phyloP scores from a whole-genome alignment of 2,329 filamentous ascomycete genomes.

The Arthrobotrys sphaeroides region DNA sequence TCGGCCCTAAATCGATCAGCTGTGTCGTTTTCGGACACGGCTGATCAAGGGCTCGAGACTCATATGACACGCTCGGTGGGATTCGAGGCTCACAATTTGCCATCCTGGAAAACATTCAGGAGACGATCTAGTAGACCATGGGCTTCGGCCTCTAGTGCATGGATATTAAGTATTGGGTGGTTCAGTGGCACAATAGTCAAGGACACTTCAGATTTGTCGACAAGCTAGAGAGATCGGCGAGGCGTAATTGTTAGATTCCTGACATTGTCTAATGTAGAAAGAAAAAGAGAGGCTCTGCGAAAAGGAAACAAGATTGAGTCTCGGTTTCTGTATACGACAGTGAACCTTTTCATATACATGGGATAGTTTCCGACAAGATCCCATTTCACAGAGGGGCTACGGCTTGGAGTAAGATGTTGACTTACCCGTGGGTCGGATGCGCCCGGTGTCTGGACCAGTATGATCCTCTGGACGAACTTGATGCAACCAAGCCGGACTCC shows the following conservation, averaged over 20 bases:
- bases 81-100: slow-evolving; percentile 60
- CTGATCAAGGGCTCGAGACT: not conserved
- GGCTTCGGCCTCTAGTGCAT: slow-evolving; percentile 89
- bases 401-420: slow-evolving; percentile 55
- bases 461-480: slow-evolving; percentile 94
- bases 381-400: slow-evolving; percentile 44
- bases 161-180: slow-evolving; percentile 80
- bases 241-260: slow-evolving; percentile 40
- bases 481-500: slow-evolving; percentile 91
- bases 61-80: slow-evolving; percentile 29
- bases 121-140: slow-evolving; percentile 90
- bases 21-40: not conserved
- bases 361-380: slow-evolving; percentile 6
- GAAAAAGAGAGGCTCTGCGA: not conserved
- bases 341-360: slow-evolving; percentile 24
- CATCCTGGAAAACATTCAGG: slow-evolving; percentile 83
- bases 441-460: slow-evolving; percentile 89
- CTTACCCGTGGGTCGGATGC: slow-evolving; percentile 82
- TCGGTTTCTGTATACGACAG: slow-evolving; percentile 17
- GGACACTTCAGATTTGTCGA: slow-evolving; percentile 83
- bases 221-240: slow-evolving; percentile 68
- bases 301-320: too few species aligned
- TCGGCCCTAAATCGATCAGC: not conserved
- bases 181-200: slow-evolving; percentile 83
- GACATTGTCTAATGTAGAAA: slow-evolving; percentile 1